A percentile compares a stretch with the other conserved stretches of the same genome.
Evolutionary conservation across 2,329 filamentous ascomycete species (phyloP).

Genomic region (Allantophomopsis lycopodina): DNA sequence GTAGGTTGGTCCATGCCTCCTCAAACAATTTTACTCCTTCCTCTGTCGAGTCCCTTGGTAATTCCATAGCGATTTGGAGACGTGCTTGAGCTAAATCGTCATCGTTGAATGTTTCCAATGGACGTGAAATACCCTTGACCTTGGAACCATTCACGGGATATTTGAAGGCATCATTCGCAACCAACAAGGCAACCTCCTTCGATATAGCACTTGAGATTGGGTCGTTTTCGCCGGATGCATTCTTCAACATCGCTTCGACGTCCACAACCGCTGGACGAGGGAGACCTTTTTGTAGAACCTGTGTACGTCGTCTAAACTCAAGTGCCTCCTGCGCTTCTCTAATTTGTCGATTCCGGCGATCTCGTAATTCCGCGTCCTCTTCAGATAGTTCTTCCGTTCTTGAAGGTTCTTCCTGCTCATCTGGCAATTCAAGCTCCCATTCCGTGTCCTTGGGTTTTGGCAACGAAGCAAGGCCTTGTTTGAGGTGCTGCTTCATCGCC

Average conservation of each 20-base stretch:
- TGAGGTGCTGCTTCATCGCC: slow-evolving; percentile 54
- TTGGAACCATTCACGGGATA: slow-evolving; percentile 59
- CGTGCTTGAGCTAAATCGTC: slow-evolving; percentile 60
- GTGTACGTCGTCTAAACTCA: slow-evolving; percentile 73
- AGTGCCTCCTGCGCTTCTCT: slow-evolving; percentile 54
- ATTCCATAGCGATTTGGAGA: slow-evolving; percentile 44
- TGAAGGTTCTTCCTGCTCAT: slow-evolving; percentile 55
- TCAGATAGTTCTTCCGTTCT: slow-evolving; percentile 36
- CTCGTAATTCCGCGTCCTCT: slow-evolving; percentile 56
- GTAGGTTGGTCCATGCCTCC: slow-evolving; percentile 35
- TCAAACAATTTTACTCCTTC: slow-evolving; percentile 37
- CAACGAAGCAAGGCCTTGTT: slow-evolving; percentile 62
- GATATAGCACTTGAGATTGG: slow-evolving; percentile 58
- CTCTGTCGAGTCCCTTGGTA: slow-evolving; percentile 33
- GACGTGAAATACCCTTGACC: slow-evolving; percentile 44
- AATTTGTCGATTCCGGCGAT: slow-evolving; percentile 62
- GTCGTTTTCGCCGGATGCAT: slow-evolving; percentile 45
- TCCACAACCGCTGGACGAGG: slow-evolving; percentile 68
- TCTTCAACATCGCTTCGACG: slow-evolving; percentile 50
- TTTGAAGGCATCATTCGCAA: slow-evolving; percentile 68
- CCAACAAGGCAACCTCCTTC: slow-evolving; percentile 62
- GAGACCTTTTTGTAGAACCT: slow-evolving; percentile 77
- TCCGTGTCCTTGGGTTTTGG: slow-evolving; percentile 89
- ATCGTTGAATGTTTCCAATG: slow-evolving; percentile 56
- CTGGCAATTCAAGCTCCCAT: slow-evolving; percentile 86